Base-by-base conservation (phyloP, 805 yeast species). In the Sugiyamaella marilandica region DNA sequence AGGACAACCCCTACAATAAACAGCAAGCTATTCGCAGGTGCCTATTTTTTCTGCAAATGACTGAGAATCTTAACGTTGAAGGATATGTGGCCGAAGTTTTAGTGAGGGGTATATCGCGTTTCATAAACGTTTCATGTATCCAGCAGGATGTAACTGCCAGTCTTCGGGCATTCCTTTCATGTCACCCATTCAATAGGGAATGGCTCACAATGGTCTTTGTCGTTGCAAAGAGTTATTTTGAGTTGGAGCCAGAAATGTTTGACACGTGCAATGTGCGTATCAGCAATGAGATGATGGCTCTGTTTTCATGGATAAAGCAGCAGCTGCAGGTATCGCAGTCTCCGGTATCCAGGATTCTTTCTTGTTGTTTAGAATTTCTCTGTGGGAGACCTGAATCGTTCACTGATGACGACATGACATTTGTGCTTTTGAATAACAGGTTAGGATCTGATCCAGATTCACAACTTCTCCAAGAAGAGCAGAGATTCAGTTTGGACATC, bases 21-120 rank as follows among this genome's bases (percentile, higher is more conserved):
- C 37, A 34, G 16, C 16, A 19, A 32, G 13, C 5, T 11, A 33
- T 49, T 18, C 7, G 52, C 31, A 26, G 41, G 18, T 36, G 52
- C 35, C n/a, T 31, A 14, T 14, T 49, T 33, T 29, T 43, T 31
- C 11, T 49, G 10, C 24, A 48, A 11, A 5, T 24, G 16, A 21
- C 45, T 14, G 50, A 26, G 13, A 36, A 21, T 13, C 19, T 16
- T 13, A 10, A 35, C 32, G 35, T 33, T 21, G 29, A 45, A 10
- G 50, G 50, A 9, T 50, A 50, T 50, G n/a, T 45, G 18, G 31
- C 44, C 10, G 53, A 50, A 16, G 10, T 50, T 14, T 24, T 21
- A 19, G 14, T 50, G 21, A 32, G 35, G 37, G 53, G 48, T 8
- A 26, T 41, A 8, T 26, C 46, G 5, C 43, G 36, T 7, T 45